Conservation (phyloP, 2,329 filamentous ascomycete species). For the Ceratocystis lukuohia region DNA sequence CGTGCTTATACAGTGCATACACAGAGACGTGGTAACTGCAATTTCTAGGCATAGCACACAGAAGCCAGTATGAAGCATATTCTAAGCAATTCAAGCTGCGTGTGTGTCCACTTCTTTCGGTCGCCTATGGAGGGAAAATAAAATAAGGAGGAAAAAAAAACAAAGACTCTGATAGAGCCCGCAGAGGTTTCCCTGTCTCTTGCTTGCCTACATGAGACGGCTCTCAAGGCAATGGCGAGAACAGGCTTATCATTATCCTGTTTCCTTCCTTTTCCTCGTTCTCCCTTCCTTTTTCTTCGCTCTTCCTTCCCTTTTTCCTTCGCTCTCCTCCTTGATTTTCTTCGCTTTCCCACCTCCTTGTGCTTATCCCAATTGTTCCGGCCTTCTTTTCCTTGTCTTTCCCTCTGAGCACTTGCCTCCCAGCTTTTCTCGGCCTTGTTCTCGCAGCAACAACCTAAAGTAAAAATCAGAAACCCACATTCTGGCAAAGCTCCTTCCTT, state of each 20-base stretch:
- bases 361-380: no score
- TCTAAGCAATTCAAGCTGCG: no score
- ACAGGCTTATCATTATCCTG: background rate
- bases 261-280: background rate
- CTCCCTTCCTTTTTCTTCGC: background rate
- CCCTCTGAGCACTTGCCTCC: background rate
- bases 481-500: constrained; percentile 8
- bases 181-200: background rate
- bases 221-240: background rate
- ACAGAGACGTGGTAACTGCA: background rate
- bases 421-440: background rate
- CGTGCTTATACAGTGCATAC: background rate
- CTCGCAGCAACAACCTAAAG: constrained; percentile 6
- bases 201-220: background rate
- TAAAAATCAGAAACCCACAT: constrained; percentile 10
- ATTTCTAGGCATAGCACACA: no score
- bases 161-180: no score
- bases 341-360: background rate
- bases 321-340: background rate
- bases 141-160: no score
- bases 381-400: background rate
- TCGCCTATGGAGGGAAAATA: no score
- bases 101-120: no score
- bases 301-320: background rate
- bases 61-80: no score